These are phyloP conservation scores for Trichoderma atroviride DNA, from an alignment of 2,329 filamentous ascomycete species.

Conservation along the genomic window DNA sequence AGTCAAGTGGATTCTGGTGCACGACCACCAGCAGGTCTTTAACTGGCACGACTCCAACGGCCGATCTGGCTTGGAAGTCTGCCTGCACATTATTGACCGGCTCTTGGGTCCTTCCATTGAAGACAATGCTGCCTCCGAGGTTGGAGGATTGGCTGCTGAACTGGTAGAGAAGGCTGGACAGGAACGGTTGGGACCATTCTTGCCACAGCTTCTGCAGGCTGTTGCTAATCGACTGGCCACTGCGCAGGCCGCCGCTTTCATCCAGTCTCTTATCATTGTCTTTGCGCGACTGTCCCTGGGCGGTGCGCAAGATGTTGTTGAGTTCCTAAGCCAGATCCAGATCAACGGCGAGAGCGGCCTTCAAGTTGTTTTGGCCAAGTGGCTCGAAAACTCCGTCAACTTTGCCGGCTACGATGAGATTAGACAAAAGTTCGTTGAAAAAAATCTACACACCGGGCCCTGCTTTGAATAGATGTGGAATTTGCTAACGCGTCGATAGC, in stretches of 20 bases:
- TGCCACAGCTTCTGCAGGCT: constrained; percentile 84
- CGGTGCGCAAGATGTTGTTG: constrained; percentile 84
- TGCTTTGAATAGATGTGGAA: background rate
- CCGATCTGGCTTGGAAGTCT: constrained; percentile 83
- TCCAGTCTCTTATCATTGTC: constrained; percentile 92
- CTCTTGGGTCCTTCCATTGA: constrained; percentile 82
- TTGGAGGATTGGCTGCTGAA: constrained; percentile 90
- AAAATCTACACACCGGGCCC: background rate
- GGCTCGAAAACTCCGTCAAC: constrained; percentile 94
- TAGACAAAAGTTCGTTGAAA: constrained; percentile 75
- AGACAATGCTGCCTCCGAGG: constrained; percentile 92
- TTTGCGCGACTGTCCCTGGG: constrained; percentile 88
- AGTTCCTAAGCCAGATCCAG: constrained; percentile 84
- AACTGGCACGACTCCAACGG: constrained; percentile 80
- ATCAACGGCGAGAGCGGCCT: constrained; percentile 81
- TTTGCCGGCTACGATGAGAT: constrained; percentile 99
- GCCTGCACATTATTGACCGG: constrained; percentile 88
- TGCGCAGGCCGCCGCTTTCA: constrained; percentile 84
- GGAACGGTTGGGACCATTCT: constrained; percentile 85
- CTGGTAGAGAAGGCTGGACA: constrained; percentile 94
- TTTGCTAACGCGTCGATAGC: constrained; percentile 50
- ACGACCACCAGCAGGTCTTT: constrained; percentile 89
- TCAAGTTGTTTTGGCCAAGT: constrained; percentile 87
- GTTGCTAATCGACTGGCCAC: constrained; percentile 83
- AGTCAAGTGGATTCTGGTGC: constrained; percentile 84